Base-by-base conservation (phyloP, 2,329 filamentous ascomycete species). In the Arthrobotrys megalospora region DNA sequence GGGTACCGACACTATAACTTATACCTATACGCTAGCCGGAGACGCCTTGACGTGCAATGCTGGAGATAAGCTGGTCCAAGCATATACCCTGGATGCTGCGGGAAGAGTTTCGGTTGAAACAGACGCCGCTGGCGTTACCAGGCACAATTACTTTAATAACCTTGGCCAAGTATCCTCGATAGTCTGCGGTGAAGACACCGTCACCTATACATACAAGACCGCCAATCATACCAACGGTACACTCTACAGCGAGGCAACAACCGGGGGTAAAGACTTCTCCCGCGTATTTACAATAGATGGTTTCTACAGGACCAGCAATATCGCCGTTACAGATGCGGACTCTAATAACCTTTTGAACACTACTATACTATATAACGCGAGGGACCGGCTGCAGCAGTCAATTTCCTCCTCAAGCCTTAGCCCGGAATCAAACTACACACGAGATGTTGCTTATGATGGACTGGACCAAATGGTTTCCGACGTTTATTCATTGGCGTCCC, bases 161-260 rank as follows among this genome's bases (percentile, higher is more conserved):
- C 1, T 11, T 0, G 65, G 65, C 0, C 50, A 45, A 11, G 19
- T 47, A n/a, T 16, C 65, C 6, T 4, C 7, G 6, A n/a, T 14
- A 19, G 3, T 16, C 5, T 70, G 52, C 19, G 19, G 52, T 32
- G 21, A 36, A n/a, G 65, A 69, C 58, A 60, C 10, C 1, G 38
- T 69, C 8, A 12, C 19, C 3, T 69, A 69, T 34, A 16, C 41
- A 2, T 69, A 69, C 36, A 32, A 34, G 3, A 66, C 63, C 5
- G 16, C 16, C 19, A 24, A 43, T 11, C 34, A 38, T 43, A 38
- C 28, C 7, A 11, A n/a, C 2, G 47, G 47, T 6, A 38, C 8
- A 0, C 34, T 53, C 0, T 3, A 28, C 4, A 28, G 47, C 24
- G 19, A 11, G 1, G 24, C 6, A 1, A 7, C 16, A 1, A 32